A percentile compares a stretch with the other conserved stretches of the same genome.
Conservation (phyloP, 177 flowering plant species). For the Vitis hybrid region DNA sequence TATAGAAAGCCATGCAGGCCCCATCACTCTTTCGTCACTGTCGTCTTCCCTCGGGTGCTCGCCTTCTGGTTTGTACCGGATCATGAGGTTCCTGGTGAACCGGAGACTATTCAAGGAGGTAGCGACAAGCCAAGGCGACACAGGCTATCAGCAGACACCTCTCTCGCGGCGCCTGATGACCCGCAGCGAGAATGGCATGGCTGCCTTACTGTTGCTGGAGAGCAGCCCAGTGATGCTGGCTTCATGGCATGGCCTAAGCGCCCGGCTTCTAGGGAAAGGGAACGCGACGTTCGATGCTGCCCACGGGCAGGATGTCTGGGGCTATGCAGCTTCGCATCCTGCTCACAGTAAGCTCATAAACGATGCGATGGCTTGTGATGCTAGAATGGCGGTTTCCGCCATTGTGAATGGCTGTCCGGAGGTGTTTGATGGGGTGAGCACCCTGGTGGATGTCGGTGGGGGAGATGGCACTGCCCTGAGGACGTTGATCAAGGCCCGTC, state of each 20-base stretch:
- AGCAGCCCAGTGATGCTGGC: slow-evolving; percentile 46
- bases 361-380: slow-evolving; percentile 66
- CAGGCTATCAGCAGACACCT: slow-evolving; percentile 40
- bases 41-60: slow-evolving; percentile 37
- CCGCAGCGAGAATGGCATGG: slow-evolving; percentile 38
- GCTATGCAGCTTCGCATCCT: slow-evolving; percentile 32
- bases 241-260: slow-evolving; percentile 52
- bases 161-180: slow-evolving; percentile 41
- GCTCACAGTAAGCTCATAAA: slow-evolving; percentile 44
- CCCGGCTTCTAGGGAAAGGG: slow-evolving; percentile 16
- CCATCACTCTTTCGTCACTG: slow-evolving; percentile 40
- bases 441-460: slow-evolving; percentile 74
- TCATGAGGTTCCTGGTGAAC: slow-evolving; percentile 53
- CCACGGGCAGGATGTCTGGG: slow-evolving; percentile 58
- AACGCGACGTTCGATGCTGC: slow-evolving; percentile 37
- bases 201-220: slow-evolving; percentile 34
- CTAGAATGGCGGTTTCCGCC: slow-evolving; percentile 35
- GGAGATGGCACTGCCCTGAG: slow-evolving; percentile 50
- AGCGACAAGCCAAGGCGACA: slow-evolving; percentile 3
- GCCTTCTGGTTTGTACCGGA: slow-evolving; percentile 36
- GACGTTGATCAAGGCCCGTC: slow-evolving; percentile 43
- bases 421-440: slow-evolving; percentile 44
- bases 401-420: slow-evolving; percentile 34
- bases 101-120: slow-evolving; percentile 32
- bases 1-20: slow-evolving; percentile 32